Base-by-base conservation (phyloP, 805 yeast species). In the Spathaspora boniae region DNA sequence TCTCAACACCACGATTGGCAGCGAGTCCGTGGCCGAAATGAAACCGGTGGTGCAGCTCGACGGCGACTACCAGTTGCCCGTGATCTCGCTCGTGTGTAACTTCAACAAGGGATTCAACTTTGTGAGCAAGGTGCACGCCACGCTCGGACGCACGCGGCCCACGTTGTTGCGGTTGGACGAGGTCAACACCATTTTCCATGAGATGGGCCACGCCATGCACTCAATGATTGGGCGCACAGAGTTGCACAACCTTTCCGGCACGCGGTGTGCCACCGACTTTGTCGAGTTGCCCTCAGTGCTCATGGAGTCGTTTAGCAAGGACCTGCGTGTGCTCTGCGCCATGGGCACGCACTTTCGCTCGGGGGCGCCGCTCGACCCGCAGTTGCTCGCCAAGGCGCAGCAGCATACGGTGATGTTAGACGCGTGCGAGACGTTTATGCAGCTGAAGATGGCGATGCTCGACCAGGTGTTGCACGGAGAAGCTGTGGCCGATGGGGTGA, bases 151-250 rank as follows among this genome's bases (percentile, higher is more conserved):
- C 12, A 12, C 20, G 9, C 29, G 41, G 17, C 73, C 76, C 16
- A 80, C 89, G 20, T 62, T 85, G 14, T 60, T 91, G 26, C 68
- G 81, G 9, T 68, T 86, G 38, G 75, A 72, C 38, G 98, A 93
- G 50, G 88, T 91, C 15, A 96, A 91, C 49, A 93, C 98, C 0
- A 64, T 93, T 14, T 93, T 93, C 65, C 98, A 93, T 60, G 98
- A 93, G 60, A 88, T 93, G 96, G 98, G 98, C 1, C 98, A 93
- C 59, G 98, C 98, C 1, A 84, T 93, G 77, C 98, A 93, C 57
- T 86, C 97, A 3, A 91, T 93, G 96, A 63, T 93, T 15, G 98
- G 98, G 0, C 73, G 91, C 43, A 93, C 98, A 0, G 71, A 81
- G 28, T 62, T 91, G 34, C 98, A 93, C 55, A 93, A 88, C 55